phyloP scores from a whole-genome alignment of 768 basidiomycete genomes.

The Podaxis pistillaris region DNA sequence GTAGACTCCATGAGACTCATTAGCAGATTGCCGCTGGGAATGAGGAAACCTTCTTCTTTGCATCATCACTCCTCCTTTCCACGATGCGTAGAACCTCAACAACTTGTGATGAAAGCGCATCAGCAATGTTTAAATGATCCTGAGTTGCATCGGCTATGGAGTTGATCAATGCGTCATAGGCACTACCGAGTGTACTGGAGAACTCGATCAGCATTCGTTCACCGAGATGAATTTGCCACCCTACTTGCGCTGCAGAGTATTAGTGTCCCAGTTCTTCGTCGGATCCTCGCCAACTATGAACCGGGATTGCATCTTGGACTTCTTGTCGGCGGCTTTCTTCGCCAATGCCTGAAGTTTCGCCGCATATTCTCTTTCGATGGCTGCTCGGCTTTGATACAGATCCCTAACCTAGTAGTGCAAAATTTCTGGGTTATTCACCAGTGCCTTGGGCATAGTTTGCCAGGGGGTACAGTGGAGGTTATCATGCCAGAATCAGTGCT shows the following conservation, averaged over 20 bases:
- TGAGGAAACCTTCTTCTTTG: slow-evolving; percentile 60
- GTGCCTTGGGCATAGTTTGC: background rate
- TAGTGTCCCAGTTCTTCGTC: slow-evolving; percentile 57
- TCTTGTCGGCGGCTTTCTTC: slow-evolving; percentile 72
- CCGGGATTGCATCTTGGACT: slow-evolving; percentile 49
- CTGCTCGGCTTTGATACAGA: slow-evolving; percentile 61
- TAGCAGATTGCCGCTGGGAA: background rate
- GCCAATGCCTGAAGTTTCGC: slow-evolving; percentile 62
- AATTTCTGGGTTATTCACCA: background rate
- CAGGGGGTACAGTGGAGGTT: background rate
- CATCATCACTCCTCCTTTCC: slow-evolving; percentile 61
- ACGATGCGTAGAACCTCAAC: slow-evolving; percentile 60
- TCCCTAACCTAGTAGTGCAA: slow-evolving; percentile 58
- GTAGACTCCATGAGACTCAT: slow-evolving; percentile 6
- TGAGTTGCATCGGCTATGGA: slow-evolving; percentile 61
- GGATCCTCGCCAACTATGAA: slow-evolving; percentile 70
- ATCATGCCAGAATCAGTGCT: slow-evolving; percentile 20
- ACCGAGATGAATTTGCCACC: background rate
- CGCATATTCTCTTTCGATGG: slow-evolving; percentile 79
- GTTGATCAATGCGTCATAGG: slow-evolving; percentile 64
- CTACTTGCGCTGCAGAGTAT: slow-evolving; percentile 56
- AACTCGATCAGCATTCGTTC: slow-evolving; percentile 4
- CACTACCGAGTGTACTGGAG: slow-evolving; percentile 67
- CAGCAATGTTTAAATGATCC: slow-evolving; percentile 68
- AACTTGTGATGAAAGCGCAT: slow-evolving; percentile 56